Evolutionary conservation across 345 rosid species (phyloP).

Genomic region (Hibiscus tridactylites): DNA sequence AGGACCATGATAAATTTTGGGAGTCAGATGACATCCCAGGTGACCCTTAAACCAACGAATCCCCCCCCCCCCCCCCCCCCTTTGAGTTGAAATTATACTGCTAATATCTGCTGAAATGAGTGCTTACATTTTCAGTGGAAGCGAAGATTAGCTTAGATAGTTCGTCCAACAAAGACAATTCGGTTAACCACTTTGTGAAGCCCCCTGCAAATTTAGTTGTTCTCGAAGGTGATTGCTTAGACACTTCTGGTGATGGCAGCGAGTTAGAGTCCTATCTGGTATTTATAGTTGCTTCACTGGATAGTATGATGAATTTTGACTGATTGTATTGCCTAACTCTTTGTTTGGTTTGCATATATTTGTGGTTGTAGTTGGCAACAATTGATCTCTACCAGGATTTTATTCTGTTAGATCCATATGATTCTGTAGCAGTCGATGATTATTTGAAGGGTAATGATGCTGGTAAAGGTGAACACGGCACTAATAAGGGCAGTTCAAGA

Average conservation of each 20-base stretch:
- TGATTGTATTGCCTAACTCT: constrained; percentile 4
- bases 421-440: constrained; percentile 47
- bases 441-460: constrained; percentile 37
- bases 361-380: constrained; percentile 69
- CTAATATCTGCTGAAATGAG: constrained; percentile 4
- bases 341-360: not conserved
- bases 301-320: constrained; percentile 12
- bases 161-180: constrained; percentile 43
- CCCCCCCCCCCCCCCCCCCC: not conserved
- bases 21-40: constrained; percentile 71
- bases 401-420: constrained; percentile 78
- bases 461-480: constrained; percentile 35
- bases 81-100: not conserved
- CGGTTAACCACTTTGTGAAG: constrained; percentile 57
- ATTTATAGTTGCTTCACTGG: constrained; percentile 17
- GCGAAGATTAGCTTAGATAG: constrained; percentile 63
- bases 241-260: constrained; percentile 61
- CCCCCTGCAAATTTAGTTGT: constrained; percentile 94
- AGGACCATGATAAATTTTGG: constrained; percentile 76
- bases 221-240: constrained; percentile 88
- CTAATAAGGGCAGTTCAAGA: constrained; percentile 34
- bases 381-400: constrained; percentile 76
- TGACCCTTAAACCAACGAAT: constrained; percentile 9
- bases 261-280: constrained; percentile 97
- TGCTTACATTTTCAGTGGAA: constrained; percentile 46